Evolutionary conservation across 371 early-diverging fungal species (phyloP).

Genomic region (Apophysomyces variabilis): DNA sequence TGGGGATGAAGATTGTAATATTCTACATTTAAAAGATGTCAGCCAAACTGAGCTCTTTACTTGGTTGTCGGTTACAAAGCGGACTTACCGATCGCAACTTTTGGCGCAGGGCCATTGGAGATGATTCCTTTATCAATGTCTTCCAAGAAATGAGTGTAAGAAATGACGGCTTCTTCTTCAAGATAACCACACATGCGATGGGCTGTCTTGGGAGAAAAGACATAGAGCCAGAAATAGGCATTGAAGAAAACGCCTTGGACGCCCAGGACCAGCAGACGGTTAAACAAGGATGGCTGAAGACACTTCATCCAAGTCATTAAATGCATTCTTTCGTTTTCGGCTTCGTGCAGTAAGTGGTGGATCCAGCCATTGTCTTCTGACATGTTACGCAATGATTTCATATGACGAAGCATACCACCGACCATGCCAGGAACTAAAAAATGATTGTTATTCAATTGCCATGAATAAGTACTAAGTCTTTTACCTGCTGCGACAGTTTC

Average conservation of each 20-base stretch:
- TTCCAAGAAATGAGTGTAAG: conserved; percentile 90
- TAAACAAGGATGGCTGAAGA: conserved; percentile 66
- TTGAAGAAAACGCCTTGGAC: conserved; percentile 93
- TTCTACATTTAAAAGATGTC: conserved; percentile 32
- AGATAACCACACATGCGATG: conserved; percentile 84
- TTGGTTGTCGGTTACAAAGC: not conserved
- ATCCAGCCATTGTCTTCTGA: conserved; percentile 91
- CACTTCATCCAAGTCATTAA: conserved; percentile 88
- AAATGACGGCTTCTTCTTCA: conserved; percentile 93
- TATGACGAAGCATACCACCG: conserved; percentile 86
- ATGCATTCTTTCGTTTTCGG: conserved; percentile 87
- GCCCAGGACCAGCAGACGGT: conserved; percentile 68
- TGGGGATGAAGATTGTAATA: conserved; percentile 89
- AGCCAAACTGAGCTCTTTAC: not conserved
- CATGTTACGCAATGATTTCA: conserved; percentile 82
- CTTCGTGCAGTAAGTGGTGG: conserved; percentile 83
- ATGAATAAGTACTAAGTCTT: not conserved
- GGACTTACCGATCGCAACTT: conserved; percentile 72
- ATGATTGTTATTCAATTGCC: conserved; percentile 1
- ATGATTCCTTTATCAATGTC: conserved; percentile 86
- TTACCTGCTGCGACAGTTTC: conserved; percentile 82
- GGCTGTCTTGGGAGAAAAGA: conserved; percentile 80
- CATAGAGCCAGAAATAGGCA: conserved; percentile 84
- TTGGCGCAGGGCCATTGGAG: conserved; percentile 68
- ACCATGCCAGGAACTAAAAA: conserved; percentile 88